Evolutionary conservation across 1,284 basidiomycete species (phyloP), one percentile per base, ranked within the genome.

Genomic region (Volvariella surrecta): DNA sequence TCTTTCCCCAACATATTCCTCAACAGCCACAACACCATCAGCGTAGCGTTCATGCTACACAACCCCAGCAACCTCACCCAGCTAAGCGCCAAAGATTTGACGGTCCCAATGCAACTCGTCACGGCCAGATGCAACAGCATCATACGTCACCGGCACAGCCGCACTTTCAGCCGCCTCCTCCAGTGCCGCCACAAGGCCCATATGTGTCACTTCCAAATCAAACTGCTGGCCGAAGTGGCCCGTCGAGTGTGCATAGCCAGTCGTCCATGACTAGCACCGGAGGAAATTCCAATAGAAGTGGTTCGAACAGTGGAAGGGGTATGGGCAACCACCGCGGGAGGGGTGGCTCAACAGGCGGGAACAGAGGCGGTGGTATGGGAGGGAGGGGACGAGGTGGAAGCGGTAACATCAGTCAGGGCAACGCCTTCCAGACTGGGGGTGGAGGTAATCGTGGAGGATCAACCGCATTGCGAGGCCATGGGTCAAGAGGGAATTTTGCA

Each of bases 11-110:
- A 19, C 64, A 68, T 18, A 64, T 62, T 22, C 66, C 63, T 34
- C 70, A 70, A 42, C 67, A 68, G 40, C 70, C 64, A 24, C 70
- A 64, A 49, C 65, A 64, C 30, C 71, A 71, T 45, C 67, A 60
- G 39, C 74, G 71, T 16, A 69, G 68, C 49, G 53, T 73, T 8
- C 82, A 79, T 51, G 81, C 84, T 48, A 63, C 73, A 2, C 74
- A 80, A 3, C 76, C 78, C 21, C 80, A 84, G 50, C 79, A 85
- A 52, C 67, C 81, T 6, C 83, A 83, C 11, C 85, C 86, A 1
- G 84, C 84, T 2, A 93, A 94, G 61, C 71, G 89, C 42, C 89
- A 82, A 49, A 75, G 89, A 15, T 90, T 90, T 55, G 89, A 92
- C 56, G 81, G 79, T 4, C 82, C 85, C 0, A 76, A 64, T 48